These are phyloP conservation scores for Lunularia cruciata DNA, from an alignment of 225 moss, liverwort and hornwort genomes.

Conservation along the genomic window DNA sequence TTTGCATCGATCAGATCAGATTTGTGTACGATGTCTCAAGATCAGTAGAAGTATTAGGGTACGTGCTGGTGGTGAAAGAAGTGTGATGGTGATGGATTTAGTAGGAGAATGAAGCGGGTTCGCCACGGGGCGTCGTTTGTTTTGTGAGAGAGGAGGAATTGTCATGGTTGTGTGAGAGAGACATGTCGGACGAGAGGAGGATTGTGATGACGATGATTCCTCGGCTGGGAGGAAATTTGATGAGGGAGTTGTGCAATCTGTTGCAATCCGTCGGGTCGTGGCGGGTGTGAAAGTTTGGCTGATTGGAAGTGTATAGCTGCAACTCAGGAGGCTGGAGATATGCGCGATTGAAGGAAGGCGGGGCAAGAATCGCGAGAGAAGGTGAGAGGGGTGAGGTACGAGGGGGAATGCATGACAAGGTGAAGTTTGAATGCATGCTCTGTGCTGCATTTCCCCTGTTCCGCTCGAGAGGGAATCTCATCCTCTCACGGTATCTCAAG, in stretches of 20 bases:
- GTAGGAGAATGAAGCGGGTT: neutral
- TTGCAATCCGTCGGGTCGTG: constrained; percentile 13
- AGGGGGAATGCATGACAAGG: constrained; percentile 41
- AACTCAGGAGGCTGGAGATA: constrained; percentile 10
- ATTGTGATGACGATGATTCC: constrained; percentile 1
- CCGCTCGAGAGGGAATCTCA: constrained; percentile 48
- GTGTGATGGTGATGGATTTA: neutral
- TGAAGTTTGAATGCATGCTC: constrained; percentile 54
- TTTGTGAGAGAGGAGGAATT: constrained; percentile 19
- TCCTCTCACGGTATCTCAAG: constrained; percentile 28
- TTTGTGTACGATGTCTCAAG: constrained; percentile 2
- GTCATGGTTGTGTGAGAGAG: neutral
- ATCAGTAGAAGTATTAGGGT: constrained; percentile 7
- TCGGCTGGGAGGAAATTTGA: constrained; percentile 9
- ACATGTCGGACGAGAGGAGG: constrained; percentile 15
- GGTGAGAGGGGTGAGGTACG: constrained; percentile 3
- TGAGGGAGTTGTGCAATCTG: no score
- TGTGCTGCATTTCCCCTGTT: constrained; percentile 62
- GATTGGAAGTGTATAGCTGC: no score
- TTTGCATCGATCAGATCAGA: constrained; percentile 10
- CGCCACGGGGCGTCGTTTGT: neutral
- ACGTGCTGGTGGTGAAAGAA: neutral
- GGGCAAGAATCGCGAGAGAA: constrained; percentile 6
- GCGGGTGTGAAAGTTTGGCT: constrained; percentile 12
- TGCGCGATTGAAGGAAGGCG: constrained; percentile 29